phyloP scores from a whole-genome alignment of 352 stramenopile genomes.

The Phytopythium montanum region DNA sequence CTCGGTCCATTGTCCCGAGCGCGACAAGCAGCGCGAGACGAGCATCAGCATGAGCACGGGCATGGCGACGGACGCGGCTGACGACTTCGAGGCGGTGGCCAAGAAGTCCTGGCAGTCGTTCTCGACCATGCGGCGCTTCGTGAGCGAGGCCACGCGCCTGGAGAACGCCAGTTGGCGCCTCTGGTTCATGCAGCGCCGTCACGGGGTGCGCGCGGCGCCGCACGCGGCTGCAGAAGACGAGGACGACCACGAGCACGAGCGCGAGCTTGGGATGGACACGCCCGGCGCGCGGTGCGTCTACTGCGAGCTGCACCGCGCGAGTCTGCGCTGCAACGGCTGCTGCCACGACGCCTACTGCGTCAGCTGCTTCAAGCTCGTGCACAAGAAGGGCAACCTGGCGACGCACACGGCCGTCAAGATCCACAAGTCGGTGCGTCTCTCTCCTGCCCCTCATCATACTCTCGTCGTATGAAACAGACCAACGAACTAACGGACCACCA shows the following conservation, averaged over 20 bases:
- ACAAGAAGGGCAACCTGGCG: conserved; percentile 82
- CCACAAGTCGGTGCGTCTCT: conserved; percentile 23
- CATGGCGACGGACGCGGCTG: conserved; percentile 6
- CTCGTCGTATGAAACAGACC: too few species aligned
- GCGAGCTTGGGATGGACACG: not conserved
- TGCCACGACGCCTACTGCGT: conserved; percentile 86
- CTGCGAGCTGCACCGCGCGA: conserved; percentile 67
- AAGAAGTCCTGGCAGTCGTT: conserved; percentile 88
- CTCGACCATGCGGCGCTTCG: conserved; percentile 84
- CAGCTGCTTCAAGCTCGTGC: conserved; percentile 85
- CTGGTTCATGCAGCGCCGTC: conserved; percentile 66
- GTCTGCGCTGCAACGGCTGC: conserved; percentile 77
- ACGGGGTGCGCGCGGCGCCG: not conserved
- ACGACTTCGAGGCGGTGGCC: conserved; percentile 61
- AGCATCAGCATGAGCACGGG: not conserved
- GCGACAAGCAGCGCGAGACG: not conserved
- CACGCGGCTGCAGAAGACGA: conserved; percentile 10
- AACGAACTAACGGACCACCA: not conserved
- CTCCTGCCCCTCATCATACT: too few species aligned
- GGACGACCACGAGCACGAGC: conserved; percentile 19
- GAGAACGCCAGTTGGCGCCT: conserved; percentile 85
- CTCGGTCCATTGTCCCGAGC: not conserved
- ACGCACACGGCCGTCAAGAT: conserved; percentile 77
- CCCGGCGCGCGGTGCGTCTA: conserved; percentile 53
- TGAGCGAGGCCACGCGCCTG: conserved; percentile 71